Conservation (phyloP, 306 rosid genomes). For the Trifolium repens region DNA sequence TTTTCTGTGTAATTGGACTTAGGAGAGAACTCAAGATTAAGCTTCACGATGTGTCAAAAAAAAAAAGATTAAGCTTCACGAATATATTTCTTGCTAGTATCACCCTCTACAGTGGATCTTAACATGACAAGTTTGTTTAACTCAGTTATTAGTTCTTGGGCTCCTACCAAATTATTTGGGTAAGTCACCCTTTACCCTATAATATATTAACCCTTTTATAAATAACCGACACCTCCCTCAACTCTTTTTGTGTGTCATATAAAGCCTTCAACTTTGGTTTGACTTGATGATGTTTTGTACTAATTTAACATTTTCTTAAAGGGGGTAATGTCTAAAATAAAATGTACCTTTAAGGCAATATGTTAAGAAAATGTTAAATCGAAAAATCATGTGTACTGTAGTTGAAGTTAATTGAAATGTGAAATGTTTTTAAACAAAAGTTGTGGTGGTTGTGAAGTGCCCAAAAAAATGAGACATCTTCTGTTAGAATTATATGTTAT, state of each 20-base stretch:
- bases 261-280: neutral
- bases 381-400: neutral
- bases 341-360: neutral
- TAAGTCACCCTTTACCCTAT: neutral
- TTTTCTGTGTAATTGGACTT: slow-evolving; percentile 15
- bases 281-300: neutral
- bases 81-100: slow-evolving; percentile 4
- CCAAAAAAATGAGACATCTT: neutral
- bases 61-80: neutral
- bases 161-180: neutral
- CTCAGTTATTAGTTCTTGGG: neutral
- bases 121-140: neutral
- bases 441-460: neutral
- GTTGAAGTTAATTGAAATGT: neutral
- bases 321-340: slow-evolving; percentile 15
- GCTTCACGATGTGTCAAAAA: no score
- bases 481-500: slow-evolving; percentile 5
- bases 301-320: neutral
- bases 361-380: slow-evolving; percentile 7
- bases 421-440: neutral
- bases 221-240: neutral
- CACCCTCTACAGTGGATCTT: neutral
- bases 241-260: neutral
- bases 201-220: neutral
- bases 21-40: neutral